Evolutionary conservation across 2,329 filamentous ascomycete species (phyloP), one percentile per base, ranked within the genome.

Genomic region (Diaporthe caulivora): DNA sequence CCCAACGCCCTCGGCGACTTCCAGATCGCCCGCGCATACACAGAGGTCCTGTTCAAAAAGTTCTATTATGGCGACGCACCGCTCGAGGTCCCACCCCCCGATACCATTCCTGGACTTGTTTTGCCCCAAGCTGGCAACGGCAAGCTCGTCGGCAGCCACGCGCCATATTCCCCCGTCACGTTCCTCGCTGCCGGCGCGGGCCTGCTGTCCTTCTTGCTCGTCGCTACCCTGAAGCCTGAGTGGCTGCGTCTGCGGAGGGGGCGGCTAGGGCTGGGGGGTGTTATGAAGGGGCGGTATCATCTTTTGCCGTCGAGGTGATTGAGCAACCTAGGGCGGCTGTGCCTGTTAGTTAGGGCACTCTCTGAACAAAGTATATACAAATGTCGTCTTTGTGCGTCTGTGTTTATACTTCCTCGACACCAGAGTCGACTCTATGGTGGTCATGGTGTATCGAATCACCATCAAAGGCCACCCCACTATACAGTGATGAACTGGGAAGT

Each of bases 11-110:
- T 81, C 1, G 84, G 84, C 21, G 84, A 86, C 64, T 84, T 79
- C 74, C 79, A 86, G 71, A 83, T 86, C 67, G 83, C 84, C 3
- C 76, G 80, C 55, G 84, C 83, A 13, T 86, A 86, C 76, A 79
- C 80, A 2, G 68, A 75, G 13, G 78, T 79, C 10, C 78, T 85
- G 13, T 53, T 78, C 34, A 62, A 77, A 0, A 57, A 71, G 10
- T 81, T 80, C 31, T 51, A 64, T 29, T 40, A 82, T 37, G 80
- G 80, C 2, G 69, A n/a, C 4, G 65, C 10, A 2, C 71, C 74
- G 13, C 73, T 82, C 6, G 58, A 21, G 2, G 75, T 82, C 0
- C 81, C 81, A 0, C 18, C 44, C 2, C 9, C 51, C 26, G 26
- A 62, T 3, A 47, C 40, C 21, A 67, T 70, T 51, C 67, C 57